A percentile compares a stretch with the other conserved stretches of the same genome.
These are phyloP conservation scores for Suhomyces sp. DNA, from an alignment of 805 yeast genomes.

Conservation along the genomic window DNA sequence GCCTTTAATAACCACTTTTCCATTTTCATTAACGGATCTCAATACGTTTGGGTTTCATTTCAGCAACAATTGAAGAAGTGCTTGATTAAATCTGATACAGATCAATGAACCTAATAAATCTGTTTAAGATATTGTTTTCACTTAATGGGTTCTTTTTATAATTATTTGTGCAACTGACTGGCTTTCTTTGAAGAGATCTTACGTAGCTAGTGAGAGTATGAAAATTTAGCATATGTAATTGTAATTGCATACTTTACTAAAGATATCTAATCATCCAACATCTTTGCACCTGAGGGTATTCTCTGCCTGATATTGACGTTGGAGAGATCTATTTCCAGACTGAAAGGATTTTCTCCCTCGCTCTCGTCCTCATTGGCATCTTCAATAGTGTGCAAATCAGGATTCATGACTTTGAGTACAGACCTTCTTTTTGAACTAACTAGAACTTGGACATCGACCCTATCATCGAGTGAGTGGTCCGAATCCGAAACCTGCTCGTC, in stretches of 20 bases:
- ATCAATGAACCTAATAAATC: no score
- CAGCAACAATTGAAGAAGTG: no score
- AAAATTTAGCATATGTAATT: no score
- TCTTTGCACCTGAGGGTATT: slow-evolving; percentile 12
- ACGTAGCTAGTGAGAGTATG: no score
- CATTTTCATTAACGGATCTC: no score
- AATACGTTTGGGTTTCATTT: no score
- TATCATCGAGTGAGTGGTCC: slow-evolving; percentile 42
- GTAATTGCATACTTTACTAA: not conserved
- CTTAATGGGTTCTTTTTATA: no score
- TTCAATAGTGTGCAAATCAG: slow-evolving; percentile 37
- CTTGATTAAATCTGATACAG: no score
- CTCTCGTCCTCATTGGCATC: slow-evolving; percentile 3
- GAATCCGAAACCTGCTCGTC: slow-evolving; percentile 19
- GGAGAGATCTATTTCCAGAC: slow-evolving; percentile 2
- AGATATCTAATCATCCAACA: slow-evolving; percentile 1
- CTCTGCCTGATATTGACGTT: slow-evolving; percentile 11
- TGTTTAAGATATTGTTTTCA: no score
- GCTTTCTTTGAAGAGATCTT: not conserved
- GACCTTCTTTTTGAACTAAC: slow-evolving; percentile 66
- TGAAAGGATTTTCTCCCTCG: not conserved
- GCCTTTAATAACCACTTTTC: no score
- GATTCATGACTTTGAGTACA: slow-evolving; percentile 60
- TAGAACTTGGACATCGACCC: slow-evolving; percentile 67
- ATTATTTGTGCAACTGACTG: not conserved